Evolutionary conservation across 2,329 filamentous ascomycete species (phyloP), one percentile per base, ranked within the genome.

Genomic region (Clonostachys sp.): DNA sequence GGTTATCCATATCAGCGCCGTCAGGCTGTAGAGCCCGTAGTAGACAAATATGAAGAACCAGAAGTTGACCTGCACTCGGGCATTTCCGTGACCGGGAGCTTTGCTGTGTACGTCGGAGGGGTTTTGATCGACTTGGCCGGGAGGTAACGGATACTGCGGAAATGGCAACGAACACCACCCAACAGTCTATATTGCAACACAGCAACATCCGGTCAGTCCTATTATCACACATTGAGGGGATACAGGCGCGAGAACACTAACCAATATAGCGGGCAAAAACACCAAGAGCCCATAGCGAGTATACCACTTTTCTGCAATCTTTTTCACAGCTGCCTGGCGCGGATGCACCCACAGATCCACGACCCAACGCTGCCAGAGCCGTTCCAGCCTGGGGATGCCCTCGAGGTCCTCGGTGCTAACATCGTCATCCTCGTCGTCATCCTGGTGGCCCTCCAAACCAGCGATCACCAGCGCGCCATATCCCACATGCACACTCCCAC

Each of bases 31-130:
- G 54, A 85, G 78, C 48, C 81, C 81, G 61, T 87, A 87, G 66
- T 86, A 87, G 48, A 85, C 77, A 44, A 85, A 77, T 36, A 87
- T 69, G 58, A 87, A 87, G 70, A 85, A 86, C 83, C 83, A 87
- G 58, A 86, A 86, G 66, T 84, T 84, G 54, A 86, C 77, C 51
- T 79, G 75, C 5, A 86, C 83, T 40, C 77, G 71, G 6, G 82
- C 80, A 54, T 76, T 72, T 49, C 83, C 83, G 68, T 86, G 81
- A 24, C 82, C 83, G 1, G 82, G 81, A 1, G 70, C 65, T 46
- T 74, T 77, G 53, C 68, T 67, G 38, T 62, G 57, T 56, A 40
- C n/a, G 24, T 12, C 44, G 30, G 14, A 34, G 38, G 9, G 18
- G 42, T 39, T 16, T 12, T 57, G 61, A 45, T 57, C 57, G 42